Evolutionary conservation across 176 grass and related monocot species (phyloP).

Genomic region (Triticum aestivum): DNA sequence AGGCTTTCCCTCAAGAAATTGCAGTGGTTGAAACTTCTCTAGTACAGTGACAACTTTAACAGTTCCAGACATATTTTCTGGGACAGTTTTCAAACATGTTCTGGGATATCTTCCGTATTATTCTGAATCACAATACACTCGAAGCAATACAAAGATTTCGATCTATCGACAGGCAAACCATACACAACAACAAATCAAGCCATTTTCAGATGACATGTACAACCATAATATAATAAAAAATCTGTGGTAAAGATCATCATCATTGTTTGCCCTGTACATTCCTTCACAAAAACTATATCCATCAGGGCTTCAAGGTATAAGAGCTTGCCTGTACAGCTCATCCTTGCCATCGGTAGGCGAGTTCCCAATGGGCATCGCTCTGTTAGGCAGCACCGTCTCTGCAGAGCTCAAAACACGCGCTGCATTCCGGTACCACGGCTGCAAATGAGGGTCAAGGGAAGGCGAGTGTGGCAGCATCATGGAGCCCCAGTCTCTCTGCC

Average conservation of each 20-base stretch:
- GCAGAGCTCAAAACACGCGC: slow-evolving; percentile 51
- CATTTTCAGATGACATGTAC: slow-evolving; percentile 8
- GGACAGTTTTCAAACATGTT: not conserved
- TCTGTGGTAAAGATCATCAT: not conserved
- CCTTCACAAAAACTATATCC: not conserved
- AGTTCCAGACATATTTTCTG: not conserved
- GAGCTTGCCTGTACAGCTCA: slow-evolving; percentile 76
- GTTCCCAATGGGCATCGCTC: slow-evolving; percentile 42
- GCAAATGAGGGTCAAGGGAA: slow-evolving; percentile 49
- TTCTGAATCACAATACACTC: slow-evolving; percentile 6
- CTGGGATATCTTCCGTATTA: not conserved
- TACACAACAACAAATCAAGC: not conserved
- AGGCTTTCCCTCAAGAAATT: not conserved
- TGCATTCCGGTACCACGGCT: slow-evolving; percentile 78
- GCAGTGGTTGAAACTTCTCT: not conserved
- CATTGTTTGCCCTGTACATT: slow-evolving; percentile 25
- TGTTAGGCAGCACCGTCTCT: slow-evolving; percentile 28
- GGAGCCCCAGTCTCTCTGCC: slow-evolving; percentile 78
- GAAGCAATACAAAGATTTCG: not conserved
- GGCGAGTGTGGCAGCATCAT: slow-evolving; percentile 49
- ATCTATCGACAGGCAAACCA: not conserved
- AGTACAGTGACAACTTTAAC: not conserved
- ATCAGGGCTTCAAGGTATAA: slow-evolving; percentile 34
- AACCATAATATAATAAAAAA: not conserved
- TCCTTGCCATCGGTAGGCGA: slow-evolving; percentile 85